Percentiles rank a stretch among this genome's conserved stretches.
Conservation (phyloP, 2,329 filamentous ascomycete genomes). For the Fusarium nematophilum region DNA sequence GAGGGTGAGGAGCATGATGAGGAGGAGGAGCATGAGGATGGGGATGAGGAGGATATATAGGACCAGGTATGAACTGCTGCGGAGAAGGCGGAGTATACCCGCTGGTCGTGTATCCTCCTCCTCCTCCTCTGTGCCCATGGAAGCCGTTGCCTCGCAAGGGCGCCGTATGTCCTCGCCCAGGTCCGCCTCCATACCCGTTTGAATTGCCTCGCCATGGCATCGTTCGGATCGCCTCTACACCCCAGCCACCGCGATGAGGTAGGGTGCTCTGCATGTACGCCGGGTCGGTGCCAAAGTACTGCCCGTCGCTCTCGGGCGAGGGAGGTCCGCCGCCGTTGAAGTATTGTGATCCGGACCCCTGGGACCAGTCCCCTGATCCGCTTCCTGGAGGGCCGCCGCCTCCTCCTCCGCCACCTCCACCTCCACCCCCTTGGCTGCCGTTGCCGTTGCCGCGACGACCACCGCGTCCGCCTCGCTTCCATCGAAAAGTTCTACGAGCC, state of each 20-base stretch:
- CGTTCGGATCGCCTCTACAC: slow-evolving; percentile 9
- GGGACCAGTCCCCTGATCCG: slow-evolving; percentile 3
- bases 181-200: slow-evolving; percentile 3
- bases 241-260: slow-evolving; percentile 7
- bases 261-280: slow-evolving; percentile 9
- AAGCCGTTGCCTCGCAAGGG: slow-evolving; percentile 23
- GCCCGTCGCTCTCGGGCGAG: slow-evolving; percentile 20
- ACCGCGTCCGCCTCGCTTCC: slow-evolving; percentile 42
- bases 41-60: slow-evolving; percentile 5
- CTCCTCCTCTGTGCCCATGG: no score
- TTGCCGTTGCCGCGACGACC: slow-evolving; percentile 17
- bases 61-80: slow-evolving; percentile 20
- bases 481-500: slow-evolving; percentile 38
- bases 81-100: slow-evolving; percentile 6
- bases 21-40: no score
- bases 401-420: slow-evolving; percentile 5
- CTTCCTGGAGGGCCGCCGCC: not conserved
- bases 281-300: slow-evolving; percentile 3
- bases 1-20: no score
- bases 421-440: no score
- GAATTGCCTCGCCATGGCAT: slow-evolving; percentile 29
- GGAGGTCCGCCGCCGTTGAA: slow-evolving; percentile 9
- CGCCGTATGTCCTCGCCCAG: slow-evolving; percentile 11
- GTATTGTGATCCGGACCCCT: slow-evolving; percentile 1
- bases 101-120: slow-evolving; percentile 5